Conservation (phyloP, 257 asterid species). For the Fraxinus cuspidata region DNA sequence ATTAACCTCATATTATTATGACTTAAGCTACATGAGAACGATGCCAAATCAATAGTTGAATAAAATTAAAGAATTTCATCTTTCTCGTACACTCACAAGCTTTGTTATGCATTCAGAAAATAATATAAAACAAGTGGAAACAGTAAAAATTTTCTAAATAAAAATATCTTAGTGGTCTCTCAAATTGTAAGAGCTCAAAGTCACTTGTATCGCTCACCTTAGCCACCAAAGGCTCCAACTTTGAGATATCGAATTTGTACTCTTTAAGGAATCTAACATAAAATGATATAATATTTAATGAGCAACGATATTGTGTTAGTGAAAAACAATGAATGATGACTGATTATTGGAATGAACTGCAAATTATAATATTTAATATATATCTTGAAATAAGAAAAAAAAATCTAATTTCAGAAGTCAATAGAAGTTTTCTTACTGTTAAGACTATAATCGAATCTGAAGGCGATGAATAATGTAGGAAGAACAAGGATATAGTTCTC, state of each 20-base stretch:
- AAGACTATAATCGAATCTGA: neutral
- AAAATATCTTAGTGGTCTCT: neutral
- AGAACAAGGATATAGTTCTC: neutral
- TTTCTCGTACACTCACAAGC: neutral
- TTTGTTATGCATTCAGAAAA: neutral
- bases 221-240: conserved; percentile 91
- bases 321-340: neutral
- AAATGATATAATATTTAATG: conserved; percentile 8
- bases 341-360: neutral
- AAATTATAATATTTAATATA: neutral
- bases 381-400: neutral
- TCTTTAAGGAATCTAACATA: conserved; percentile 64
- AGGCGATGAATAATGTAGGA: neutral
- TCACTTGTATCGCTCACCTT: conserved; percentile 27
- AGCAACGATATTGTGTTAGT: neutral
- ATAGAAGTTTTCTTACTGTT: neutral
- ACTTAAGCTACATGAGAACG: neutral
- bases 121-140: neutral
- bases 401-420: neutral
- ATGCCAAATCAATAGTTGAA: neutral
- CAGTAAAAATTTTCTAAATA: neutral
- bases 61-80: neutral
- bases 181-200: conserved; percentile 22
- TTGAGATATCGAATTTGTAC: conserved; percentile 82
- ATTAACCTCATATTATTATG: neutral